phyloP scores from a whole-genome alignment of 192 early-diverging fungal genomes.

The Coemansia sp. region DNA sequence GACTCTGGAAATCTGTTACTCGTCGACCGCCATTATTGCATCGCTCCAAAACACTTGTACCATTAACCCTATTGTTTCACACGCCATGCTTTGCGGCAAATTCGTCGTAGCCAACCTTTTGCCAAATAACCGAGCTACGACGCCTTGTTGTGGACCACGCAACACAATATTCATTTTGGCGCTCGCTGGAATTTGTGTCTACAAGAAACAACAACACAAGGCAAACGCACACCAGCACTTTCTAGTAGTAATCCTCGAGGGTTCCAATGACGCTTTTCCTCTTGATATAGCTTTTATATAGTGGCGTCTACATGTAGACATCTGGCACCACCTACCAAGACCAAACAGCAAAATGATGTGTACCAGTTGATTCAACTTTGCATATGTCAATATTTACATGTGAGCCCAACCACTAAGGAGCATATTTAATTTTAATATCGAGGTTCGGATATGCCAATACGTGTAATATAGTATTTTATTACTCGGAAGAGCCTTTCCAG shows the following conservation, averaged over 20 bases:
- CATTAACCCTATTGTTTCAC: not conserved
- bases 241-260: not conserved
- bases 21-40: not conserved
- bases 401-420: not conserved
- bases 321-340: not conserved
- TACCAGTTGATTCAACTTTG: not conserved
- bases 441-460: not conserved
- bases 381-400: not conserved
- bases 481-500: not conserved
- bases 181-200: not conserved
- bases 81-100: not conserved
- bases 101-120: not conserved
- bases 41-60: not conserved
- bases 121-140: not conserved
- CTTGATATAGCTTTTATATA: not conserved
- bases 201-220: not conserved
- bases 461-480: not conserved
- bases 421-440: not conserved
- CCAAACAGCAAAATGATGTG: not conserved
- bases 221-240: not conserved
- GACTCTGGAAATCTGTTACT: not conserved
- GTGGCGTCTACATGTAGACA: not conserved
- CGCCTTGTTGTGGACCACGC: not conserved
- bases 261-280: not conserved
- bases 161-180: not conserved